Evolutionary conservation across 2,329 filamentous ascomycete genomes (phyloP).

Genomic region (Nemania diffusa): DNA sequence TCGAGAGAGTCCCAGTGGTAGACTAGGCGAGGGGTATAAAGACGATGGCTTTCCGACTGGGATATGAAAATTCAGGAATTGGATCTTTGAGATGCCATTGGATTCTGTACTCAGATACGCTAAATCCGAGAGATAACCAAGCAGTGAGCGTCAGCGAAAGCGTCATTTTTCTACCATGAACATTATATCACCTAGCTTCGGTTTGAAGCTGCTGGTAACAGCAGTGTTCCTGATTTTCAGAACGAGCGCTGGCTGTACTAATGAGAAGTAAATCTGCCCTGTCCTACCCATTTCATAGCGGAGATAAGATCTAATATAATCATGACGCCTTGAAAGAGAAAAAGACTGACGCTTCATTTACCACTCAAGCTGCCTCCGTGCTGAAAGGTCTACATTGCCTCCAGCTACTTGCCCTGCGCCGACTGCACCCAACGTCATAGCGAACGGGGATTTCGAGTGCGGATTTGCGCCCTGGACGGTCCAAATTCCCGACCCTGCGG

Average conservation of each 20-base stretch:
- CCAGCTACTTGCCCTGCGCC: background rate
- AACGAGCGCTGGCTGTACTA: background rate
- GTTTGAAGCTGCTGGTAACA: conserved; percentile 9
- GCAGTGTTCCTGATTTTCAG: conserved; percentile 3
- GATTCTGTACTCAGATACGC: background rate
- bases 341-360: background rate
- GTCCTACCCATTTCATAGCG: background rate
- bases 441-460: conserved; percentile 39
- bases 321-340: background rate
- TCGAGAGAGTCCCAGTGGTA: background rate
- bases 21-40: conserved; percentile 7
- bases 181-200: background rate
- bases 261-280: background rate
- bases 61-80: background rate
- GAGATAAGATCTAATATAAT: background rate
- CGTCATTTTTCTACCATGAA: background rate
- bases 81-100: background rate
- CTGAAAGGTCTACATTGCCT: background rate
- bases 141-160: background rate
- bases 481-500: conserved; percentile 32
- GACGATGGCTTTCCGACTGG: background rate
- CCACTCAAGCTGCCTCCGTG: conserved; percentile 4
- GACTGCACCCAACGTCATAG: conserved; percentile 16
- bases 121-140: background rate
- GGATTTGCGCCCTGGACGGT: conserved; percentile 38